phyloP scores from a whole-genome alignment of 768 basidiomycete species.

The Mycena galopus region DNA sequence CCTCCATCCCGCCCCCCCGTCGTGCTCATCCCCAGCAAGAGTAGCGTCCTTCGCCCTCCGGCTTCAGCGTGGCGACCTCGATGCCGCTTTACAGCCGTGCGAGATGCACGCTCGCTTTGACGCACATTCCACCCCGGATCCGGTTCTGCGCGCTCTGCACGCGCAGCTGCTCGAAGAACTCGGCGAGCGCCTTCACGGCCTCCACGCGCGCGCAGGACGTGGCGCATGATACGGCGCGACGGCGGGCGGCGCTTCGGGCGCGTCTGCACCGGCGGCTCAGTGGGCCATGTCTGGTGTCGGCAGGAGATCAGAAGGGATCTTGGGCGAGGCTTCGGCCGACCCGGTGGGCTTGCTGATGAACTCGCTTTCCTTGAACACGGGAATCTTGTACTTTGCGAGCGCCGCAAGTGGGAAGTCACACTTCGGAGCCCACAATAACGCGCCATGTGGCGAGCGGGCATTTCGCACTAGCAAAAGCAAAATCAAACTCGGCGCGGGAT shows the following conservation, averaged over 20 bases:
- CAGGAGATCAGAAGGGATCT: constrained; percentile 26
- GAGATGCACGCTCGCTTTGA: constrained; percentile 60
- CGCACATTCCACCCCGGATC: constrained; percentile 53
- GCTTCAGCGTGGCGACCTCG: constrained; percentile 48
- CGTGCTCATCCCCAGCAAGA: constrained; percentile 37
- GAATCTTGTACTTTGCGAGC: constrained; percentile 79
- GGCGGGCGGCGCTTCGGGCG: constrained; percentile 67
- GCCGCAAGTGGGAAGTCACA: constrained; percentile 87
- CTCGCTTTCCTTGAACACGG: constrained; percentile 70
- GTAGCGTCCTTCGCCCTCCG: constrained; percentile 39
- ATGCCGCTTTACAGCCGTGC: constrained; percentile 63
- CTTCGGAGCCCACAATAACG: constrained; percentile 90
- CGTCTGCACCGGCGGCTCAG: constrained; percentile 59
- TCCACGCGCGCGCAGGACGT: constrained; percentile 91
- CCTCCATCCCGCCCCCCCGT: constrained; percentile 69
- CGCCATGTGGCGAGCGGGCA: constrained; percentile 95
- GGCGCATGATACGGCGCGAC: constrained; percentile 87
- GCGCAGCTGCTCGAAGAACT: constrained; percentile 74
- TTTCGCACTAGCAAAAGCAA: constrained; percentile 75
- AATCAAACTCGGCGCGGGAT: constrained; percentile 20
- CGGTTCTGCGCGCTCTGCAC: constrained; percentile 45
- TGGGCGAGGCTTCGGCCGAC: constrained; percentile 37
- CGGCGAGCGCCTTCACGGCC: constrained; percentile 81
- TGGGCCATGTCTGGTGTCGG: constrained; percentile 42
- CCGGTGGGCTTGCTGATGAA: constrained; percentile 71